Conservation (phyloP, 208 protist species). For the Leishmania gerbilli region DNA sequence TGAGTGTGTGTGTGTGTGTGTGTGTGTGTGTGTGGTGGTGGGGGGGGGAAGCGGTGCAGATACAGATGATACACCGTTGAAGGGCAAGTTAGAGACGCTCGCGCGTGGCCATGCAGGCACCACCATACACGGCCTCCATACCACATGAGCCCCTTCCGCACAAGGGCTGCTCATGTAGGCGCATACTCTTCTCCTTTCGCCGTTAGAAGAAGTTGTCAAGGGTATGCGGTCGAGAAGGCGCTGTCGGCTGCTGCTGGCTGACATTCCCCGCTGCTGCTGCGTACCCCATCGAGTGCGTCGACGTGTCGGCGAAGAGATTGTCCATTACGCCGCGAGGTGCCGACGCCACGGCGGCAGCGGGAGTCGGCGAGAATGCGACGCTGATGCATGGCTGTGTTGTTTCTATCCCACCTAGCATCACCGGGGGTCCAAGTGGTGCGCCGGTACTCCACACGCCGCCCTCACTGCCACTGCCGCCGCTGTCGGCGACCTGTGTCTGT, state of each 20-base stretch:
- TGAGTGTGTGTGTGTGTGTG: no score
- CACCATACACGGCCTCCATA: neutral
- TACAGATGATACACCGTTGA: neutral
- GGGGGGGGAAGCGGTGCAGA: neutral
- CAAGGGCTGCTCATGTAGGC: neutral
- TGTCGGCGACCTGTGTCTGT: neutral
- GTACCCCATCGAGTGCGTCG: neutral
- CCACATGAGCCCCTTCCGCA: no score
- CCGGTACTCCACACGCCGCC: slow-evolving; percentile 5
- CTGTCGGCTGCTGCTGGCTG: neutral
- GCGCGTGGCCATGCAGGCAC: neutral
- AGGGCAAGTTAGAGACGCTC: neutral
- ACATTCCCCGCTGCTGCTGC: neutral
- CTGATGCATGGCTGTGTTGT: neutral
- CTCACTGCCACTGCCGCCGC: neutral
- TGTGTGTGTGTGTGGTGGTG: neutral
- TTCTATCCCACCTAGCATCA: neutral
- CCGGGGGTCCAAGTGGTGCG: neutral
- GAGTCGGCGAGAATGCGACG: neutral
- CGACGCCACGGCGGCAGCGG: slow-evolving; percentile 7
- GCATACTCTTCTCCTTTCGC: neutral
- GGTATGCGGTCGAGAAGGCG: neutral
- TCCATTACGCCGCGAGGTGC: slow-evolving; percentile 41
- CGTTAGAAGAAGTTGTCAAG: slow-evolving; percentile 52
- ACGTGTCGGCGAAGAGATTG: slow-evolving; percentile 37